A percentile compares a stretch with the other conserved stretches of the same genome.
These are phyloP conservation scores for Oryza glaberrima DNA, from an alignment of 176 grass and related monocot species.

Conservation along the genomic window DNA sequence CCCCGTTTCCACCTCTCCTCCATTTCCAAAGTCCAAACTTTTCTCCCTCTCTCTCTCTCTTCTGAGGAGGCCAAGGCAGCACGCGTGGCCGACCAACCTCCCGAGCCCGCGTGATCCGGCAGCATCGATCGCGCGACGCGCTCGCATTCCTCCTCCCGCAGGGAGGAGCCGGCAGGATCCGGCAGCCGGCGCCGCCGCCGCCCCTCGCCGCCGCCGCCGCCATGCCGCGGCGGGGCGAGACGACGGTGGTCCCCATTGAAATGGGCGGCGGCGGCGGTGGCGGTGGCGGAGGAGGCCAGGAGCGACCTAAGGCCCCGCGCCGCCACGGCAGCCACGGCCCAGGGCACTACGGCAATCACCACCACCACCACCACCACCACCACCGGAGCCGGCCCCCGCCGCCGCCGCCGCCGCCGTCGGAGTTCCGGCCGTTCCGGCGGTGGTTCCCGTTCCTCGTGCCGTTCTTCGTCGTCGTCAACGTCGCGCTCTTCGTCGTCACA, in stretches of 20 bases:
- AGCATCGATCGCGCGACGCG: background rate
- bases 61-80: slow-evolving; percentile 2
- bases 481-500: slow-evolving; percentile 69
- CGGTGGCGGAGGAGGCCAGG: slow-evolving; percentile 1
- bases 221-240: slow-evolving; percentile 63
- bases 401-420: slow-evolving; percentile 23
- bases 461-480: slow-evolving; percentile 58
- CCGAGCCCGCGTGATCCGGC: slow-evolving; percentile 4
- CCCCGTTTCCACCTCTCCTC: slow-evolving; percentile 21
- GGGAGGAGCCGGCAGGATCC: slow-evolving; percentile 1
- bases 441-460: slow-evolving; percentile 93
- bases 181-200: background rate
- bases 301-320: slow-evolving; percentile 37
- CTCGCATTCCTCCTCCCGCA: slow-evolving; percentile 14
- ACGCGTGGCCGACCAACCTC: slow-evolving; percentile 16
- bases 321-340: slow-evolving; percentile 35
- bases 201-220: slow-evolving; percentile 38
- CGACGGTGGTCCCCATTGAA: slow-evolving; percentile 61
- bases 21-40: background rate
- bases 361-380: background rate
- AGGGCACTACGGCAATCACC: slow-evolving; percentile 19
- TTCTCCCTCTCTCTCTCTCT: too few species aligned
- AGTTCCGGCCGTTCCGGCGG: slow-evolving; percentile 59
- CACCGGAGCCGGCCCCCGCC: slow-evolving; percentile 33
- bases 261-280: background rate